Base-by-base conservation (phyloP, 2,329 filamentous ascomycete genomes). In the Penicillium sp. region DNA sequence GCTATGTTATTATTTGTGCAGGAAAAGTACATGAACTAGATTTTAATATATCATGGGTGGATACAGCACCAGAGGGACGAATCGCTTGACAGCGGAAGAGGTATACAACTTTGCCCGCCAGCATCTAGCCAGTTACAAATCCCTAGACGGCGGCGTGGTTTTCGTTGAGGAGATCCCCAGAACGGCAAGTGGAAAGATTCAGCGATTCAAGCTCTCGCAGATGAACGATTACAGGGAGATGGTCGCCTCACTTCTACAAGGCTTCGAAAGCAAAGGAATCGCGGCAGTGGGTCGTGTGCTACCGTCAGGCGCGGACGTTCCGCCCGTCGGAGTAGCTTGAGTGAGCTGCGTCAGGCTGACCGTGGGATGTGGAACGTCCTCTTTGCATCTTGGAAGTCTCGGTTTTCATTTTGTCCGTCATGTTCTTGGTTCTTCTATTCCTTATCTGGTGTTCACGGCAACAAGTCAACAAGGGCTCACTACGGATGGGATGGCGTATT, bases 161-260 rank as follows among this genome's bases (percentile, higher is more conserved):
- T 83, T 83, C 54, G 76, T 82, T 14, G 76, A 81, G 46, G 70
- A 77, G 31, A 80, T 83, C 36, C 81, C 81, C 4, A 78, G 79
- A 49, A 79, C 79, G 2, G 71, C 79, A 0, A 81, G 79, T 58
- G 81, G 81, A 14, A 83, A 83, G 69, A 81, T 83, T 51, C 73
- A 79, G 58, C 71, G 77, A 7, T 76, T 75, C 68, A 75, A 72
- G 57, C 66, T 78, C 27, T 63, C 71, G 2, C 72, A 76, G 64
- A 76, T 77, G 74, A 76, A 76, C 56, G 62, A 69, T 11, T 76
- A 77, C 57, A 68, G 75, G 2, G 72, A 75, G 41, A 72, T 77
- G 59, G 67, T 76, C 11, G 66, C 70, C 4, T 73, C 69, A 6
- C 60, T 75, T 6, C 58, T 75, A 6, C 64, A 66, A 35, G 63